Evolutionary conservation across 805 yeast genomes (phyloP).

Genomic region (Scheffersomyces ergatensis): DNA sequence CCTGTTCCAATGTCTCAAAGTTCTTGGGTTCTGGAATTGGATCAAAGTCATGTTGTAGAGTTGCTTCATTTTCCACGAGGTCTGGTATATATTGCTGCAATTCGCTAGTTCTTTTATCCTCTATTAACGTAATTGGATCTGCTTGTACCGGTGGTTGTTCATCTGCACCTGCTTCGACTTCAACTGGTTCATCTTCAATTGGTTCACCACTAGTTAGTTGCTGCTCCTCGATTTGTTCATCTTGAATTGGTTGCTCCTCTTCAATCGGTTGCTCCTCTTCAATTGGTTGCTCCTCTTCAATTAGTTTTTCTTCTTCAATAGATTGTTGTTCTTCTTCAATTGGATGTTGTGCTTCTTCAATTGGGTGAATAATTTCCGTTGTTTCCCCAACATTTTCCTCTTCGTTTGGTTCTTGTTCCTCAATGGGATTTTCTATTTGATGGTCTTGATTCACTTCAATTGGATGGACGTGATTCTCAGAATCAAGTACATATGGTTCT

Average conservation of each 20-base stretch:
- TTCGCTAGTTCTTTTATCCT: slow-evolving; percentile 12
- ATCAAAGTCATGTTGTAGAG: not conserved
- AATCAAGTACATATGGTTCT: too few species aligned
- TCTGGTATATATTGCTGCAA: slow-evolving; percentile 15
- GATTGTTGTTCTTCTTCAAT: not conserved
- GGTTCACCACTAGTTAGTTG: too few species aligned
- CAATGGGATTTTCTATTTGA: not conserved
- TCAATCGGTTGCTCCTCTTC: not conserved
- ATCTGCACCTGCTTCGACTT: too few species aligned
- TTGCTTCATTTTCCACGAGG: not conserved
- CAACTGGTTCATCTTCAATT: too few species aligned
- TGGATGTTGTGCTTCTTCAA: too few species aligned
- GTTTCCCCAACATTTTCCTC: not conserved
- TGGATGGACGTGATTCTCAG: too few species aligned
- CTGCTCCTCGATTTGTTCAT: too few species aligned
- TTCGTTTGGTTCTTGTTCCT: not conserved
- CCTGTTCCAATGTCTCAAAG: too few species aligned
- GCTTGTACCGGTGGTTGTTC: not conserved
- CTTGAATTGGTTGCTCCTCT: not conserved
- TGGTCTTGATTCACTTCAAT: not conserved
- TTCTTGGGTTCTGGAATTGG: not conserved
- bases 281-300: not conserved
- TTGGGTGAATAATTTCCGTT: not conserved
- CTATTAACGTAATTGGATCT: slow-evolving; percentile 12
- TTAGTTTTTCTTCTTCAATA: not conserved